Conservation (phyloP, 1,284 basidiomycete species). For the Tilletia horrida region DNA sequence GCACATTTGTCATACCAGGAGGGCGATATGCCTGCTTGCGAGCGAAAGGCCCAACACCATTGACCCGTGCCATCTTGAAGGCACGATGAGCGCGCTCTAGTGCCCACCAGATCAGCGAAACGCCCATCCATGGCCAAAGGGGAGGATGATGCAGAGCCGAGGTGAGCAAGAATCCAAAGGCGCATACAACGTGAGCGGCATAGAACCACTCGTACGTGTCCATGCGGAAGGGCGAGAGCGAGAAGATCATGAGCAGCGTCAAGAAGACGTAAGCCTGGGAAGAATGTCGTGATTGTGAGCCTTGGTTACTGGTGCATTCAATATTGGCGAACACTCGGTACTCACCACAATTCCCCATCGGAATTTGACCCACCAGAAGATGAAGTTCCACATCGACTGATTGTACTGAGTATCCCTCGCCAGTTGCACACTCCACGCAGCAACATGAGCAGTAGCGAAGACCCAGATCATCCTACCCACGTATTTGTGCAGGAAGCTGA, state of each 20-base stretch:
- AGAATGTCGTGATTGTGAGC: too few relatives aligned
- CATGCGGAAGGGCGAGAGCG: constrained; percentile 66
- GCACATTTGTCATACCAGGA: neutral
- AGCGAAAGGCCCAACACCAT: constrained; percentile 59
- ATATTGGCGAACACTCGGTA: constrained; percentile 22
- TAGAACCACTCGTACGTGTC: constrained; percentile 75
- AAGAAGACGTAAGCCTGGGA: constrained; percentile 68
- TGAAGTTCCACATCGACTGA: constrained; percentile 63
- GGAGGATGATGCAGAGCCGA: constrained; percentile 58
- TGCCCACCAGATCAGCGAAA: constrained; percentile 66
- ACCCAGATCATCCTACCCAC: constrained; percentile 72
- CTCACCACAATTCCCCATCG: constrained; percentile 70
- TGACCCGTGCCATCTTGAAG: constrained; percentile 66
- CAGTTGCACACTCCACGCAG: constrained; percentile 73
- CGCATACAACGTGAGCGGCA: constrained; percentile 64
- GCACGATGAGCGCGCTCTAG: constrained; percentile 61
- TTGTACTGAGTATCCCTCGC: constrained; percentile 59
- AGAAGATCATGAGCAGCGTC: constrained; percentile 67
- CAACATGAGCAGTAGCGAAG: constrained; percentile 67
- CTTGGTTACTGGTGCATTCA: neutral
- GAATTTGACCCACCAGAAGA: constrained; percentile 70
- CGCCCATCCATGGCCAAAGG: constrained; percentile 62
- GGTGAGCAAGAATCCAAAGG: constrained; percentile 50
- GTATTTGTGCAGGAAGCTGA: constrained; percentile 70
- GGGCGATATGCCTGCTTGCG: constrained; percentile 28